Percentiles rank a stretch among this genome's conserved stretches.
Evolutionary conservation across 331 rosid genomes (phyloP).

Genomic region (Rosa hybrid): DNA sequence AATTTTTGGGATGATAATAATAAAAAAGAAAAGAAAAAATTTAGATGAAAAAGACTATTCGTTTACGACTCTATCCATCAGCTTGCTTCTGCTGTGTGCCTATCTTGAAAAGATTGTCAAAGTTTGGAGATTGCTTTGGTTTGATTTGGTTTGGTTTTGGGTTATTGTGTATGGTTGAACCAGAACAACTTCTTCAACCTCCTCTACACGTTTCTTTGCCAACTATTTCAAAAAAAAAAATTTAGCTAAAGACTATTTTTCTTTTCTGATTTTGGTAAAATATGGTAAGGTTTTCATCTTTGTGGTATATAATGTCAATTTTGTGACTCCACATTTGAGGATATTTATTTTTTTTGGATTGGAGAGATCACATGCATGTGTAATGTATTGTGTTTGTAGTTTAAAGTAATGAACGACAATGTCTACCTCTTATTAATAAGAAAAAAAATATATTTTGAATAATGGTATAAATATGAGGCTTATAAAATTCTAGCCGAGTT

Average conservation of each 20-base stretch:
- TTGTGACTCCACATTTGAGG: background rate
- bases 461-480: background rate
- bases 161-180: conserved; percentile 7
- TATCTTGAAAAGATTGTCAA: conserved; percentile 13
- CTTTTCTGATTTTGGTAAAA: background rate
- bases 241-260: background rate
- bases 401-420: background rate
- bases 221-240: no score
- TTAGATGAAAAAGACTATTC: conserved; percentile 14
- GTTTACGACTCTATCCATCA: conserved; percentile 46
- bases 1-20: background rate
- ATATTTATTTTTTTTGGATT: background rate
- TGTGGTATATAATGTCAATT: background rate
- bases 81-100: conserved; percentile 3
- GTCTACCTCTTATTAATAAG: no score
- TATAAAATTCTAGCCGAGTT: background rate
- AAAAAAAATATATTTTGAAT: no score
- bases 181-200: conserved; percentile 16
- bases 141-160: background rate
- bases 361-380: background rate
- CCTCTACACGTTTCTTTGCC: background rate
- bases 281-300: background rate
- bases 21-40: background rate
- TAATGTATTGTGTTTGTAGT: background rate
- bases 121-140: conserved; percentile 7